phyloP scores from a whole-genome alignment of 2,329 filamentous ascomycete genomes.

The Hirsutella rhossiliensis region DNA sequence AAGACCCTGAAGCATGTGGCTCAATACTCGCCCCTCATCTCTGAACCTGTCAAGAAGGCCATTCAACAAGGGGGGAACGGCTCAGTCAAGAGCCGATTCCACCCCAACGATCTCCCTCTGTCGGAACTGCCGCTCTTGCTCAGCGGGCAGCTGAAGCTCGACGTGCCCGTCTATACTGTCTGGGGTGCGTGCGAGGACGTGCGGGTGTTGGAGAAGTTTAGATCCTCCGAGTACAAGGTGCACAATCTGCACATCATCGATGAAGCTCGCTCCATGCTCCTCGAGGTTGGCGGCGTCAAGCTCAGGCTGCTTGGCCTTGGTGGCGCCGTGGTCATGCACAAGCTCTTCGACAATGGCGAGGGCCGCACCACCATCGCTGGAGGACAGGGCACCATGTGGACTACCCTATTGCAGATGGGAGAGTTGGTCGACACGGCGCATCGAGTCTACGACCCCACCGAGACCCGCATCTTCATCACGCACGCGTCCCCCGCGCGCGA shows the following conservation, averaged over 20 bases:
- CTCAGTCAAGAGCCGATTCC: constrained; percentile 77
- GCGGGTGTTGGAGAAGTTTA: constrained; percentile 90
- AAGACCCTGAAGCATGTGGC: constrained; percentile 98
- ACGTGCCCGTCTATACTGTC: constrained; percentile 95
- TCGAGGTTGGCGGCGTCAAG: constrained; percentile 93
- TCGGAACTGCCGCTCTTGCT: constrained; percentile 88
- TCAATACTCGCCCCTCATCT: constrained; percentile 91
- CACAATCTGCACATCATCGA: constrained; percentile 97
- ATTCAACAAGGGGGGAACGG: constrained; percentile 56
- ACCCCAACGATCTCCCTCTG: constrained; percentile 70
- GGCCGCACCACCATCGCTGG: constrained; percentile 96
- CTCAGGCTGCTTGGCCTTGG: constrained; percentile 85
- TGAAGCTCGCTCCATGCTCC: constrained; percentile 87
- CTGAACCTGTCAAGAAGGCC: constrained; percentile 60
- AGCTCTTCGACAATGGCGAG: constrained; percentile 97
- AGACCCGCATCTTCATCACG: constrained; percentile 92
- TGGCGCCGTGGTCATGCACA: constrained; percentile 98
- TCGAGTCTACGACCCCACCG: constrained; percentile 94
- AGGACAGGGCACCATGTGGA: constrained; percentile 99
- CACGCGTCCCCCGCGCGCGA: constrained; percentile 94
- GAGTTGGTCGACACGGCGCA: constrained; percentile 96
- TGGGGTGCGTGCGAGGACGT: constrained; percentile 99
- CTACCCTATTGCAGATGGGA: constrained; percentile 92
- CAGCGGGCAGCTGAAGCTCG: constrained; percentile 77
- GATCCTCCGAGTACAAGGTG: constrained; percentile 95